Evolutionary conservation across 2,329 filamentous ascomycete genomes (phyloP), one percentile per base, ranked within the genome.

Genomic region (Blastomyces percursus): DNA sequence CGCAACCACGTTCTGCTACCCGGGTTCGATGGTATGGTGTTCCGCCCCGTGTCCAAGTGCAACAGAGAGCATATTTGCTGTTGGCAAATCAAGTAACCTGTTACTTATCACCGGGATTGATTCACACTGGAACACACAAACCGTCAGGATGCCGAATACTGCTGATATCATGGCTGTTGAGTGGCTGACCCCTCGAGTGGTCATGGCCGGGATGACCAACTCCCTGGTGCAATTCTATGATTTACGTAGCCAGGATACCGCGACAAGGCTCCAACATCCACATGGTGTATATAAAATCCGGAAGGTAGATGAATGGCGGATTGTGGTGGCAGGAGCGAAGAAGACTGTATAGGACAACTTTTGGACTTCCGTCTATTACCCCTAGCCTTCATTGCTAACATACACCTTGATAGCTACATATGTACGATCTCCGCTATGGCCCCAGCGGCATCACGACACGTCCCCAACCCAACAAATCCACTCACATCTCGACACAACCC

Each of bases 401-500:
- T 54, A 12, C 9, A 19, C 5, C 21, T 4, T 46, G n/a, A 46
- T 64, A 77, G 75, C 68, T 77, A 24, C 69, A 72, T 65, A 76
- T 77, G 71, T 77, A 77, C 62, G 76, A 77, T 62, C 68, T 77
- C 35, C 75, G 76, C 27, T 76, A 69, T 61, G 66, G 72, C 2
- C 66, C 70, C 1, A 71, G 69, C 44, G 66, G 66, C 40, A 64
- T 71, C 6, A 66, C 73, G 55, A 64, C 61, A 27, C 69, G 69
- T 21, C 71, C 71, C 7, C 70, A 69, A 38, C 71, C 72, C 24
- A 70, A 69, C 27, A 63, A 62, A n/a, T 64, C 60, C 44, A 61
- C 61, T 8, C 71, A 74, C 55, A 69, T 67, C 14, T 71, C 71
- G 7, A 73, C 71, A 8, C 71, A 63, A 35, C 73, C 76, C 1